Evolutionary conservation across 106 monocot species (phyloP), one percentile per base, ranked within the genome.

Genomic region (Platanthera zijinensis): DNA sequence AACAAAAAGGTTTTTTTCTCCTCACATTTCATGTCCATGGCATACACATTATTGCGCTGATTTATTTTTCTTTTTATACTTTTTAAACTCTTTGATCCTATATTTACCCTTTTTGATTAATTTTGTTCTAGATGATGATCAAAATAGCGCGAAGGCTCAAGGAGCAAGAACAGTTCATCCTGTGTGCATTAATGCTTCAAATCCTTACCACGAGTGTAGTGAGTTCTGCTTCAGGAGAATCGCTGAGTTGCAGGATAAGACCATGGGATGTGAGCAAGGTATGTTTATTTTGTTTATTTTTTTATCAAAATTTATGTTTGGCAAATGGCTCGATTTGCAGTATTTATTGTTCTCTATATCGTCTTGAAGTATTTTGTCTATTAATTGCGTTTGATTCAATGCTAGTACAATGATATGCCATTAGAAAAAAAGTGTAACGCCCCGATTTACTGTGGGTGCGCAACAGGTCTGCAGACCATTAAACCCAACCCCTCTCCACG

Each of bases 211-310:
- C 56, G 83, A 90, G 50, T 90, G 90, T 69, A 72, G 46, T 21
- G 90, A 90, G 32, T 84, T 57, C 73, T 87, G 90, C 75, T 90
- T 90, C 75, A 62, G 74, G 52, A 84, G 47, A 73, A 93, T 90
- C 46, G 90, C 87, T 1, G 82, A 90, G 72, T 56, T 80, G 19
- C 77, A 80, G 66, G 68, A 81, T 15, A 78, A 14, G 53, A 51
- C 30, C 10, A 74, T 52, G 15, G 69, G 66, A 30, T 8, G 28
- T 66, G 66, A 66, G 11, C 32, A 25, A 66, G 66, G 66, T 66
- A 25, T 66, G 32, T 66, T 50, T 71, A 28, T 17, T 48, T 53
- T 76, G 77, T 62, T 74, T 63, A 63, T 5, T 63, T 63, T 63
- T 25, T 63, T 14, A 3, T 69, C 69, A 69, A 8, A 69, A 69